Percentiles rank a stretch among this genome's conserved stretches.
phyloP scores from a whole-genome alignment of 164 flowering plant species.

The Macadamia integrifolia region DNA sequence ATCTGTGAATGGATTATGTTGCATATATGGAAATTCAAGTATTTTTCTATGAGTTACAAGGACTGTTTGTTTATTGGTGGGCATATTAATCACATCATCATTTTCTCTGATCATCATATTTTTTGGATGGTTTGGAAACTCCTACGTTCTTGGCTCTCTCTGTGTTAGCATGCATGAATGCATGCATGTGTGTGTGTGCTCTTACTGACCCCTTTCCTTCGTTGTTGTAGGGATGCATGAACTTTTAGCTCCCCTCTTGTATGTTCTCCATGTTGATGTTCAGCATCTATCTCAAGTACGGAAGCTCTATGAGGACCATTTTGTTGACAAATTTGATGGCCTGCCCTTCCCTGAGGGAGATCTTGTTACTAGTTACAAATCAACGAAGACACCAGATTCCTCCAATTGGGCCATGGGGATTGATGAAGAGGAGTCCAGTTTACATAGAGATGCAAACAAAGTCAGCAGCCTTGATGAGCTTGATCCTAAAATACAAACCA shows the following conservation, averaged over 20 bases:
- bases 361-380: constrained; percentile 43
- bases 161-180: not conserved
- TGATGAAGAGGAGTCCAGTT: constrained; percentile 36
- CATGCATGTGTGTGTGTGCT: not conserved
- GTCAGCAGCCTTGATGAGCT: constrained; percentile 48
- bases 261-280: constrained; percentile 85
- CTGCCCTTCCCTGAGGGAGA: constrained; percentile 56
- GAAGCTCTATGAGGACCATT: constrained; percentile 65
- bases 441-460: constrained; percentile 26
- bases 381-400: constrained; percentile 32
- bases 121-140: not conserved
- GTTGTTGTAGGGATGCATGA: constrained; percentile 85
- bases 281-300: constrained; percentile 67
- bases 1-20: not conserved
- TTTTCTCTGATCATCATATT: not conserved
- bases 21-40: not conserved
- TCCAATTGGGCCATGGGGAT: constrained; percentile 9
- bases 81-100: not conserved
- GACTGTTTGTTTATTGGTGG: not conserved
- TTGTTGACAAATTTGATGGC: constrained; percentile 85
- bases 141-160: not conserved
- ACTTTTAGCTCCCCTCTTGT: constrained; percentile 86
- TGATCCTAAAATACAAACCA: constrained; percentile 57
- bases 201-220: not conserved
- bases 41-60: not conserved